Evolutionary conservation across 23 red algal species (phyloP).

Genomic region (Gracilaria domingensis): DNA sequence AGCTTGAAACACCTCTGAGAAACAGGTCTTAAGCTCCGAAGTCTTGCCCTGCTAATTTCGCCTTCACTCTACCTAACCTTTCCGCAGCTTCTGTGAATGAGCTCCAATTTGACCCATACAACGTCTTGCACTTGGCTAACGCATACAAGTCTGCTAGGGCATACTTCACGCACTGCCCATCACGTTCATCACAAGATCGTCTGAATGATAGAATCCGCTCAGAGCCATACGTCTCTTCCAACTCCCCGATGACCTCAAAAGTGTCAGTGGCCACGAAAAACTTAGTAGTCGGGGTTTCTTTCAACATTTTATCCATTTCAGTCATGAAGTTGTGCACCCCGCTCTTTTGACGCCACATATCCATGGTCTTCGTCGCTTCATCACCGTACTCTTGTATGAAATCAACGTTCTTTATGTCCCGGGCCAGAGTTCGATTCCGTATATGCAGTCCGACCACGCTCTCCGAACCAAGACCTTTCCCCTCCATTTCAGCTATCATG

Average conservation of each 20-base stretch:
- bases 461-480: slow-evolving; percentile 8
- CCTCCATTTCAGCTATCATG: slow-evolving; percentile 16
- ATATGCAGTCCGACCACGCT: slow-evolving; percentile 75
- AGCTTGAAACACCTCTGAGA: background rate
- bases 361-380: slow-evolving; percentile 70
- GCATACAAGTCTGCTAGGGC: slow-evolving; percentile 67
- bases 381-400: slow-evolving; percentile 69
- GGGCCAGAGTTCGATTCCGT: slow-evolving; percentile 60
- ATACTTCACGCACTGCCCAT: slow-evolving; percentile 60
- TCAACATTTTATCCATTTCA: slow-evolving; percentile 50
- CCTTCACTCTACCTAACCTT: slow-evolving; percentile 60
- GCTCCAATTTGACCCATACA: slow-evolving; percentile 77
- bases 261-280: slow-evolving; percentile 81
- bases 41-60: slow-evolving; percentile 50
- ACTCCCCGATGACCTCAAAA: slow-evolving; percentile 50
- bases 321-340: slow-evolving; percentile 52
- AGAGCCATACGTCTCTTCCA: slow-evolving; percentile 32
- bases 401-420: slow-evolving; percentile 80
- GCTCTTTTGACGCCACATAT: slow-evolving; percentile 74
- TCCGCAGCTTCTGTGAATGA: slow-evolving; percentile 85
- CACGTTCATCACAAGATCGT: slow-evolving; percentile 67
- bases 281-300: slow-evolving; percentile 17
- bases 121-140: slow-evolving; percentile 47
- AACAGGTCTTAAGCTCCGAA: slow-evolving; percentile 32
- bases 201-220: slow-evolving; percentile 29